phyloP scores from a whole-genome alignment of 2,329 filamentous ascomycete genomes.

The Thielaviopsis ethacetica region DNA sequence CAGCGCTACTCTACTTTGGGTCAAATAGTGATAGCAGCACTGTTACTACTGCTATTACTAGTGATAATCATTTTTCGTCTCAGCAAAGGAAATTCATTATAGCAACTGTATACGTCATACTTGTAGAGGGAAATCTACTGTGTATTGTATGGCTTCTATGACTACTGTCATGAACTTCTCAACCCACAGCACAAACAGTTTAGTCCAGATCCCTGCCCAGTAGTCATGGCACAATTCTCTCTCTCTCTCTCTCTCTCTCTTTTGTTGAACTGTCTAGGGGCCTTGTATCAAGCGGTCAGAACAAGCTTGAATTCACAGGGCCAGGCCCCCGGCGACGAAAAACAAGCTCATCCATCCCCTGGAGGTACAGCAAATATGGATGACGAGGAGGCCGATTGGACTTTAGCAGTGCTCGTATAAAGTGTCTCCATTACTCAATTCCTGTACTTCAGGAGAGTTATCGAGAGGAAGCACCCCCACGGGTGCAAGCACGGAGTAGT shows the following conservation, averaged over 20 bases:
- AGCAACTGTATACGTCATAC: background rate
- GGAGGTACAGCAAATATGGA: too few relatives aligned
- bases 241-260: background rate
- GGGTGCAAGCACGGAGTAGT: too few relatives aligned
- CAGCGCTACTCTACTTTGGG: background rate
- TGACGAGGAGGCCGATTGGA: background rate
- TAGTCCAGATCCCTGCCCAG: background rate
- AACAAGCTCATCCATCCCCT: background rate
- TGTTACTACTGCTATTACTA: too few relatives aligned
- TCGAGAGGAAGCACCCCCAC: too few relatives aligned
- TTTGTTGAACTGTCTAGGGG: background rate
- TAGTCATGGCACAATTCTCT: background rate
- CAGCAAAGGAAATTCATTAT: background rate
- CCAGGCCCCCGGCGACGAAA: background rate
- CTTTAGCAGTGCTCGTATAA: background rate
- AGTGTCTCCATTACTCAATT: background rate
- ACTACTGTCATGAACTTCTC: background rate
- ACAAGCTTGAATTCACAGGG: background rate
- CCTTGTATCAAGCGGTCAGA: background rate
- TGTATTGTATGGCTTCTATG: background rate
- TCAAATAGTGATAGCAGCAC: too few relatives aligned
- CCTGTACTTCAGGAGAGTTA: too few relatives aligned
- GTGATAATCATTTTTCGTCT: too few relatives aligned
- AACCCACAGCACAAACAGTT: too few relatives aligned
- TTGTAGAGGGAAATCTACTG: background rate